Evolutionary conservation across 139 green algal genomes (phyloP), one percentile per base, ranked within the genome.

Genomic region (Mesostigma viride): DNA sequence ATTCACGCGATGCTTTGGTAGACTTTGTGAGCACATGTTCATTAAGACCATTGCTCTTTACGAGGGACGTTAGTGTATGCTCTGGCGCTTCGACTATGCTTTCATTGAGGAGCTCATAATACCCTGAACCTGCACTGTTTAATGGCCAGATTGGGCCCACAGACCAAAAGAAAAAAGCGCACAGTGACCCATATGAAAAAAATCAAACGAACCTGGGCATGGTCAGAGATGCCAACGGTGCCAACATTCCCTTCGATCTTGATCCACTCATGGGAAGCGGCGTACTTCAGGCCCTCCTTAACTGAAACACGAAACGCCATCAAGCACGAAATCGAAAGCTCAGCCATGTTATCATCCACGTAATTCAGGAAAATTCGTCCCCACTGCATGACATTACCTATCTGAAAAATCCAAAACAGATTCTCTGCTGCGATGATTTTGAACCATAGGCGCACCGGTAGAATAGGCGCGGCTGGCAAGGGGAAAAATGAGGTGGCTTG

Each of bases 221-320:
- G 90, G 78, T 99, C 90, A 1, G 85, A 92, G 65, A 99, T 96
- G 69, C 93, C 93, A 2, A 99, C 74, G 2, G 83, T 94, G 0
- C 83, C 92, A 5, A 81, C 77, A 20, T 93, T 84, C 5, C 88
- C 92, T 1, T 96, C 81, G 2, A 90, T 65, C 65, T 94, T 94
- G n/a, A 72, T 45, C 75, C 71, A 84, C 68, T 84, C 78, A 62
- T 84, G 78, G 26, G 67, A 78, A n/a, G 64, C 44, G 24, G 62
- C 17, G 68, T 84, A 84, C 71, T 81, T 81, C 31, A 65, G 30
- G 1, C 60, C 67, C 24, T 84, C 65, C 17, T 70, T 32, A 8
- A 73, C 78, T n/a, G n/a, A n/a, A n/a, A n/a, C n/a, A n/a, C n/a
- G n/a, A n/a, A n/a, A n/a, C n/a, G n/a, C n/a, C n/a, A n/a, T n/a